Base-by-base conservation (phyloP, 176 grass and related monocot species). In the Stipa capillata region DNA sequence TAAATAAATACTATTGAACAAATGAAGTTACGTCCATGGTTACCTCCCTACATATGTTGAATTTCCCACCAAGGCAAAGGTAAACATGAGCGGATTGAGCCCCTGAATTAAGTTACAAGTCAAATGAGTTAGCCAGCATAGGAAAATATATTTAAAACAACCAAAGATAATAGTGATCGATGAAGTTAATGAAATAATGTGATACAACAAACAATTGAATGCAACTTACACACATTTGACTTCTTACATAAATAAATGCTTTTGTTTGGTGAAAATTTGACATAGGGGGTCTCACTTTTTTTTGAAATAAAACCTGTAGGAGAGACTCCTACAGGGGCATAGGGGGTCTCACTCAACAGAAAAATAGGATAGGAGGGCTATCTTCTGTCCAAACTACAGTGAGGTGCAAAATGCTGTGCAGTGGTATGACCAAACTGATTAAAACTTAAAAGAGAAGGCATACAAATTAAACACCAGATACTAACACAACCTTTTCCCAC, bases 41-140 rank as follows among this genome's bases (percentile, higher is more conserved):
- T 93, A 99, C 97, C 97, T 99, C 87, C 92, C 97, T 28, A 96
- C 92, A 29, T 99, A 99, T 48, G 97, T 91, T 7, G 62, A 77
- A 88, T 99, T 99, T 57, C 97, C 97, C 73, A 93, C 32, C 48
- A 99, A 64, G 73, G 92, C 97, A 84, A 96, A 99, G 52, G 89
- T 60, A 83, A 99, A 99, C 97, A 99, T 99, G 33, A 99, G 61
- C 12, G 92, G 97, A 84, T 66, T 99, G 48, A 99, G 92, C 5
- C 97, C 97, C 97, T 96, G 86, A 68, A 89, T 35, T 42, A 51
- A 84, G 32, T 54, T 69, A 65, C 28, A 87, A 77, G 29, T 14
- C 31, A 81, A 59, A 47, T 81, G 74, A 91, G 72, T 65, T 76
- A 83, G 58, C 32, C 53, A 71, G 65, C 35, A 55, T 28, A 28